A percentile compares a stretch with the other conserved stretches of the same genome.
These are phyloP conservation scores for Apiospora rasikravindrae DNA, from an alignment of 2,329 filamentous ascomycete species.

Conservation along the genomic window DNA sequence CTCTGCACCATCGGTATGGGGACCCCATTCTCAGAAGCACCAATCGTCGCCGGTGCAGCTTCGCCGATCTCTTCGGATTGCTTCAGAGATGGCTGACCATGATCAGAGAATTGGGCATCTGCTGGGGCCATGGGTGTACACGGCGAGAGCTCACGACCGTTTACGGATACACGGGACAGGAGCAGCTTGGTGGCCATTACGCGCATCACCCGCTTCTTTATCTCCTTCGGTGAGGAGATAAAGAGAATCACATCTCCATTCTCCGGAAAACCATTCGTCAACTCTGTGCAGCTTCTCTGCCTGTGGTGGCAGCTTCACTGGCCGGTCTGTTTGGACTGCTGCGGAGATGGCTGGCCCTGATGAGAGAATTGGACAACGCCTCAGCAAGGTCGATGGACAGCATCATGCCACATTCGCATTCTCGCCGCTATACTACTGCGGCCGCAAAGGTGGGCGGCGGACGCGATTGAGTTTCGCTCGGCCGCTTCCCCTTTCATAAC, in stretches of 20 bases:
- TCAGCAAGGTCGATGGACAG: no score
- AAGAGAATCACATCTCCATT: constrained; percentile 23
- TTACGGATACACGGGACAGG: constrained; percentile 61
- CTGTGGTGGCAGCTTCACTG: no score
- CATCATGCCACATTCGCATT: no score
- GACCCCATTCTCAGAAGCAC: neutral
- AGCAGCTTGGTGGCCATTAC: constrained; percentile 33
- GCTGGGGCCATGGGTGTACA: constrained; percentile 18
- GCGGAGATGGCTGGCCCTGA: no score
- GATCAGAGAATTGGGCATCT: constrained; percentile 6
- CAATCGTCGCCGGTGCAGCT: constrained; percentile 17
- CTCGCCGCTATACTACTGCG: no score
- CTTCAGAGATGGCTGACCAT: constrained; percentile 12
- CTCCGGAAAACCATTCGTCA: constrained; percentile 31
- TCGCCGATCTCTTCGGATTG: constrained; percentile 18
- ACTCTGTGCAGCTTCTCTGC: no score
- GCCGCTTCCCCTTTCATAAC: no score
- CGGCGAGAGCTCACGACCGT: constrained; percentile 67
- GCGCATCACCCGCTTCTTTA: constrained; percentile 36
- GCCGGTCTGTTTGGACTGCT: no score
- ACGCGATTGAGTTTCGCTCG: no score
- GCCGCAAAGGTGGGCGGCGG: no score
- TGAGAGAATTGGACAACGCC: no score
- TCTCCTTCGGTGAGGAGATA: constrained; percentile 30
- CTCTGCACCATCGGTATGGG: constrained; percentile 21